Evolutionary conservation across 2,329 filamentous ascomycete species (phyloP).

Genomic region (Penicillium sp.): DNA sequence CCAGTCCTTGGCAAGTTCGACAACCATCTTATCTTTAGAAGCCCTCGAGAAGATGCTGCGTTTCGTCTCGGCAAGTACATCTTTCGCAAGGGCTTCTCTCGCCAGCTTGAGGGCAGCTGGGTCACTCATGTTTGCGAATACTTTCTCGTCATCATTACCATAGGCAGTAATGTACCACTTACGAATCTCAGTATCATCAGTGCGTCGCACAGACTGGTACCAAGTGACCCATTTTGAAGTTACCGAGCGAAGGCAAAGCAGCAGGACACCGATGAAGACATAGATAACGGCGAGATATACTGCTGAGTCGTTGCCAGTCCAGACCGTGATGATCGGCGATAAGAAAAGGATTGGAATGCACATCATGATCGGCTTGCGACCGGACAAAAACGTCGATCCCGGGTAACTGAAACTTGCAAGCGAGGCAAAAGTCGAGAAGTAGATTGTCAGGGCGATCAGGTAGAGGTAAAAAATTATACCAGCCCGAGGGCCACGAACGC

Average conservation of each 20-base stretch:
- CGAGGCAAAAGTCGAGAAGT: constrained; percentile 58
- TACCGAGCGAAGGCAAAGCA: constrained; percentile 55
- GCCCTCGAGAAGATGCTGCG: constrained; percentile 46
- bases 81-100: constrained; percentile 46
- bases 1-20: constrained; percentile 53
- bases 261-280: constrained; percentile 52
- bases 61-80: constrained; percentile 47
- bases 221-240: constrained; percentile 61
- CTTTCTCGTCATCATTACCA: constrained; percentile 37
- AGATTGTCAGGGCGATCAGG: constrained; percentile 57
- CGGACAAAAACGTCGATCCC: constrained; percentile 57
- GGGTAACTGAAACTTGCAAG: constrained; percentile 56
- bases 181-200: constrained; percentile 41
- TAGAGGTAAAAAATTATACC: constrained; percentile 62
- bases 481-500: constrained; percentile 44
- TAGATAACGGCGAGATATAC: constrained; percentile 59
- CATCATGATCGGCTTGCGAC: constrained; percentile 55
- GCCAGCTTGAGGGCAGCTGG: constrained; percentile 51
- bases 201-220: constrained; percentile 44
- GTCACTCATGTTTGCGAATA: constrained; percentile 48
- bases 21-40: constrained; percentile 49
- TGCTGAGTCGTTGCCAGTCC: constrained; percentile 53
- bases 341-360: constrained; percentile 58
- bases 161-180: constrained; percentile 41
- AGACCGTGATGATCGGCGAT: constrained; percentile 57